Evolutionary conservation across 345 rosid genomes (phyloP).

Genomic region (Citrus maxima): DNA sequence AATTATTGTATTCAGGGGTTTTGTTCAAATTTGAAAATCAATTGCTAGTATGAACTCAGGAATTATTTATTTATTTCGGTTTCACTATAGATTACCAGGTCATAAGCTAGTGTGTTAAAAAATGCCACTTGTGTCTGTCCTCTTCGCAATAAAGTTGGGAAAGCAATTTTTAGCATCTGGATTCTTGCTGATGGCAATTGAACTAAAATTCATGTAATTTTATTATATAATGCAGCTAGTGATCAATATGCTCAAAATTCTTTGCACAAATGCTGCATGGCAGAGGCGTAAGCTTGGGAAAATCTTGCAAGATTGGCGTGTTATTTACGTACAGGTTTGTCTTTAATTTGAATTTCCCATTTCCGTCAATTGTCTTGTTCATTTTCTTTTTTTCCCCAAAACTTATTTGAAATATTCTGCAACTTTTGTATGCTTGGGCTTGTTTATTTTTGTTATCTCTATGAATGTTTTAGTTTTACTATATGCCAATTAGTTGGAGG

Average conservation of each 20-base stretch:
- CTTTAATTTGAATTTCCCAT: conserved; percentile 2
- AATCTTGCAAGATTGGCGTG: conserved; percentile 93
- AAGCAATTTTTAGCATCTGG: conserved; percentile 9
- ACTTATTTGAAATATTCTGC: not conserved
- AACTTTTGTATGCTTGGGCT: not conserved
- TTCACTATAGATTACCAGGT: not conserved
- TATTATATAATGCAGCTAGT: conserved; percentile 65
- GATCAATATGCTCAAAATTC: conserved; percentile 83
- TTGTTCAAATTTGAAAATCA: not conserved
- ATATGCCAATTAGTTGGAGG: not conserved
- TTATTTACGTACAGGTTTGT: conserved; percentile 72
- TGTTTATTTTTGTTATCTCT: not conserved
- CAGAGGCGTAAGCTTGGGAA: conserved; percentile 99
- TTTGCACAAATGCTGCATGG: conserved; percentile 96
- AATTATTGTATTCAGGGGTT: not conserved
- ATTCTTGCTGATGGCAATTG: conserved; percentile 7
- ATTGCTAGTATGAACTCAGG: not conserved
- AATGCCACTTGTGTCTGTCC: not conserved
- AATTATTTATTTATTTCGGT: not conserved
- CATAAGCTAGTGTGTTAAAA: not conserved
- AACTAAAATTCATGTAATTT: conserved; percentile 23
- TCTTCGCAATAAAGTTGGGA: conserved; percentile 1
- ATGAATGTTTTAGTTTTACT: not conserved
- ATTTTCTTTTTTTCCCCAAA: conserved; percentile 1
- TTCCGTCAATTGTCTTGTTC: not conserved